A percentile compares a stretch with the other conserved stretches of the same genome.
Evolutionary conservation across 352 stramenopile genomes (phyloP).

Genomic region (Stramenopiles sp.): DNA sequence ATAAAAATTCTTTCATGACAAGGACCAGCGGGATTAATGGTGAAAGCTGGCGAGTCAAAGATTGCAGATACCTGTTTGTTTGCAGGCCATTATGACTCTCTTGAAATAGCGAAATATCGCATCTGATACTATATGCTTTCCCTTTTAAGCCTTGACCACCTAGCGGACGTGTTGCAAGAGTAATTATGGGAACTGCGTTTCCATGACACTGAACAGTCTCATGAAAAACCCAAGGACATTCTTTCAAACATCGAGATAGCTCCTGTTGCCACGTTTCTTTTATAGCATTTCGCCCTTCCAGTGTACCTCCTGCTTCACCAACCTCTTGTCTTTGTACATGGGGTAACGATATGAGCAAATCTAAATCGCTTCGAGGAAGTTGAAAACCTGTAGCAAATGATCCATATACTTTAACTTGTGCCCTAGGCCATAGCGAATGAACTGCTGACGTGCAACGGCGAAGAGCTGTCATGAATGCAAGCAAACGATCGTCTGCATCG

Average conservation of each 20-base stretch:
- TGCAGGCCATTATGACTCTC: constrained; percentile 81
- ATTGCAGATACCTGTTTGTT: constrained; percentile 73
- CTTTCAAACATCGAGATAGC: constrained; percentile 73
- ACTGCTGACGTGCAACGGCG: no score
- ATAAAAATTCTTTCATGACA: constrained; percentile 79
- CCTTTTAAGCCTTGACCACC: no score
- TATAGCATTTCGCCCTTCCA: constrained; percentile 93
- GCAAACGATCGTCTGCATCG: no score
- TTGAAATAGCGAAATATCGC: constrained; percentile 91
- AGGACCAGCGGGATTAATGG: constrained; percentile 81
- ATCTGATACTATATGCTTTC: constrained; percentile 40
- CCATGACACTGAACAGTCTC: constrained; percentile 88
- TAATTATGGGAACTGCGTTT: constrained; percentile 91
- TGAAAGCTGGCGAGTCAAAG: constrained; percentile 73
- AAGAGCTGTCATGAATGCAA: no score
- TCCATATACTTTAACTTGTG: constrained; percentile 86
- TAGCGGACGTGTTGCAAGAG: constrained; percentile 43
- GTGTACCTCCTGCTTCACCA: constrained; percentile 74
- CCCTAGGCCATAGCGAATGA: constrained; percentile 71
- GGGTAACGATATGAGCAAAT: no score
- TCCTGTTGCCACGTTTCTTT: constrained; percentile 94
- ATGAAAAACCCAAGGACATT: constrained; percentile 65
- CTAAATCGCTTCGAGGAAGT: constrained; percentile 85
- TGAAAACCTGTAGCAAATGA: constrained; percentile 83
- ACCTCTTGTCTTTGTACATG: no score